These are phyloP conservation scores for Warburgia ugandensis DNA, from an alignment of 164 flowering plant species.

Conservation along the genomic window DNA sequence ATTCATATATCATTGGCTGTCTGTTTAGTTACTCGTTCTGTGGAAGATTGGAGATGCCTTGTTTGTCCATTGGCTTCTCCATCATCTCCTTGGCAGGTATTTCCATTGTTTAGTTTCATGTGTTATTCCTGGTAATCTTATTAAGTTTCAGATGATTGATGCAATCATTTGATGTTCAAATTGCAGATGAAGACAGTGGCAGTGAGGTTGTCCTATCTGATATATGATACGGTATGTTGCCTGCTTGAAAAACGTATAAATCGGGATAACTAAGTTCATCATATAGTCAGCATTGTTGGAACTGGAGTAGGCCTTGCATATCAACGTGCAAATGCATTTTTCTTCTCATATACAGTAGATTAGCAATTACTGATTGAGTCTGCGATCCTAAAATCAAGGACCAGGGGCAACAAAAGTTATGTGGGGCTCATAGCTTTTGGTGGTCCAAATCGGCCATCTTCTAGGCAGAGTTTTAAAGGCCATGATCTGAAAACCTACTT, in stretches of 20 bases:
- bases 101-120: background rate
- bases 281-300: conserved; percentile 74
- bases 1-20: conserved; percentile 66
- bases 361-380: background rate
- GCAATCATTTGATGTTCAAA: background rate
- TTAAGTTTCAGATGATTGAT: background rate
- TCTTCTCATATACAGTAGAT: background rate
- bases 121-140: background rate
- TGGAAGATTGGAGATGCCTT: conserved; percentile 78
- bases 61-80: conserved; percentile 62
- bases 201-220: conserved; percentile 50
- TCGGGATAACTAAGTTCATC: conserved; percentile 70
- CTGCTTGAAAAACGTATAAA: conserved; percentile 33
- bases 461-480: no score
- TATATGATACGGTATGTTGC: conserved; percentile 77
- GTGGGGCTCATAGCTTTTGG: no score
- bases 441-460: no score
- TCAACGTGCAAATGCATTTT: conserved; percentile 30
- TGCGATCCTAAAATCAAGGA: no score
- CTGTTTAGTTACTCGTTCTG: conserved; percentile 43
- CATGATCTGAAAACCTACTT: no score
- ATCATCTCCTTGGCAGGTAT: conserved; percentile 65
- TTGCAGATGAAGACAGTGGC: conserved; percentile 66
- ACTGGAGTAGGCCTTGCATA: conserved; percentile 60
- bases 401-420: no score